Base-by-base conservation (phyloP, 2,329 filamentous ascomycete species). In the Rhynchosporium graminicola region DNA sequence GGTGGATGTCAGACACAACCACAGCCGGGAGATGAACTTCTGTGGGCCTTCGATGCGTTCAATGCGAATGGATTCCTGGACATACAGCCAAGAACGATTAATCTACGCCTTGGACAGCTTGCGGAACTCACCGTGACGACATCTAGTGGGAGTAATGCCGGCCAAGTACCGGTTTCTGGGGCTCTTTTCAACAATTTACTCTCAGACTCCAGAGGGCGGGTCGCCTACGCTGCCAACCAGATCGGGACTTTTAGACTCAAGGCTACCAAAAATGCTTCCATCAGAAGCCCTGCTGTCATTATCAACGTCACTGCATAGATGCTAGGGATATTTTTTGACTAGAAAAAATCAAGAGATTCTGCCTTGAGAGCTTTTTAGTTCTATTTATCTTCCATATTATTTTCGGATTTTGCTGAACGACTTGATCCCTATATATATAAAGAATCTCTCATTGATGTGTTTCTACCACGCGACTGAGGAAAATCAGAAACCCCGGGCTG, bases 221-320 rank as follows among this genome's bases (percentile, higher is more conserved):
- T 48, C 4, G 46, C 13, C 4, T 48, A 48, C 13, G 28, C 31
- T 31, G 26, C 28, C 12, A 31, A 12, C 13, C 28, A 31, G 12
- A 9, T 48, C 10, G 46, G 46, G 10, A 31, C 46, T 31, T 48
- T 48, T 10, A 48, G 28, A 28, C 26, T 48, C 26, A 48, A 48
- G 26, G 46, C 46, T 31, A 31, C 46, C 3, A 48, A 26, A 48
- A 48, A 26, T 13, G 26, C 6, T 26, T 10, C 9, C 13, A 31
- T 48, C 46, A 48, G 46, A 15, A 48, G 46, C 46, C 46, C 46
- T 48, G 46, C 42, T 43, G 42, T 43, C 42, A 4, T 48, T 4
- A 48, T 48, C 26, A 48, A 26, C 9, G 46, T 48, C 20, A 48
- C 7, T 48, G 46, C 46, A 1, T 48, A 31, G 10, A 31, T 31